A percentile compares a stretch with the other conserved stretches of the same genome.
Evolutionary conservation across 2,329 filamentous ascomycete species (phyloP).

Genomic region (Fusarium annulatum): DNA sequence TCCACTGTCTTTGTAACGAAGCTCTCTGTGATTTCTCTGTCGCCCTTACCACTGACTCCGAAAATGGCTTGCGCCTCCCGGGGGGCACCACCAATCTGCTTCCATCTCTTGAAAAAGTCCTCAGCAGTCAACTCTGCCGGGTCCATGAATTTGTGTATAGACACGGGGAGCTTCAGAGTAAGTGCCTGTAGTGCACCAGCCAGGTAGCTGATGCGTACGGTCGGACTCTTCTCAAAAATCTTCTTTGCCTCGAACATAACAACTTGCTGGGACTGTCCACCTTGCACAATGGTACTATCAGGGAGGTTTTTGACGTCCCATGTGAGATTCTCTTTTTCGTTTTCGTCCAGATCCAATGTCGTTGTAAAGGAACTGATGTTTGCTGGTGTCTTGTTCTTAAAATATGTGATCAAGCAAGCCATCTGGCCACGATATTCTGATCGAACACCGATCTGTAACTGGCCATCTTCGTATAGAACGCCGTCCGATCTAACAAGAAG

Average conservation of each 20-base stretch:
- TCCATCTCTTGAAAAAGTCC: constrained; percentile 99
- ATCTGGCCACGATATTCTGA: constrained; percentile 96
- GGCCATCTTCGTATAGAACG: constrained; percentile 92
- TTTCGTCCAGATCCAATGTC: constrained; percentile 83
- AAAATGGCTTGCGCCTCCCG: constrained; percentile 92
- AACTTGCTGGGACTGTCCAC: constrained; percentile 88
- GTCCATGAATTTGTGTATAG: constrained; percentile 97
- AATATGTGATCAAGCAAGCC: constrained; percentile 95
- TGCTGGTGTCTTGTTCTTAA: constrained; percentile 91
- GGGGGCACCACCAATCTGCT: constrained; percentile 91
- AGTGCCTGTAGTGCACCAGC: constrained; percentile 93
- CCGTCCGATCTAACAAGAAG: constrained; percentile 85
- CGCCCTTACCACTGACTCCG: constrained; percentile 65
- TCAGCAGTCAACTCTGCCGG: constrained; percentile 85
- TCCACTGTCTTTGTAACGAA: constrained; percentile 80
- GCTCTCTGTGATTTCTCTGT: constrained; percentile 73
- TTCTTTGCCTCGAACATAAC: constrained; percentile 91
- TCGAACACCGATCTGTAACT: constrained; percentile 90
- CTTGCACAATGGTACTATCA: constrained; percentile 80
- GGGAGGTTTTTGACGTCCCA: constrained; percentile 91
- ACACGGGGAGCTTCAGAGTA: constrained; percentile 88
- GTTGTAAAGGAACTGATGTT: constrained; percentile 93
- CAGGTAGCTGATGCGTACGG: constrained; percentile 92
- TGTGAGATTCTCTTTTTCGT: constrained; percentile 74
- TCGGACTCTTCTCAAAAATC: constrained; percentile 86